Evolutionary conservation across 495 filamentous ascomycete genomes (phyloP).

Genomic region (Hypoxylon fuscum): DNA sequence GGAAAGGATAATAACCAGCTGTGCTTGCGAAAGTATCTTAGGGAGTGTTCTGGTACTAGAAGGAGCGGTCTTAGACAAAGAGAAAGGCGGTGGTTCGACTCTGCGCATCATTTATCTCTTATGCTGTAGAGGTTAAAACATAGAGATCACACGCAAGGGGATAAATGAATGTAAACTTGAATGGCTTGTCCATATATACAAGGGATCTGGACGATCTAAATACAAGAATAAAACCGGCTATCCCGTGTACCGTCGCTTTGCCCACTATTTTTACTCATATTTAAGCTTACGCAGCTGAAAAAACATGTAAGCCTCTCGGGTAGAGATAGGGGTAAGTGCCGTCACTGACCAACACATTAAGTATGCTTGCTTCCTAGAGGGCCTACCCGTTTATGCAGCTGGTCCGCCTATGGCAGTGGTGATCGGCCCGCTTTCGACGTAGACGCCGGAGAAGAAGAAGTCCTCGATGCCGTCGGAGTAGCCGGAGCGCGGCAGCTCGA

Average conservation of each 20-base stretch:
- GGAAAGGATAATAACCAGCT: too few species aligned
- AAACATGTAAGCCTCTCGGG: background rate
- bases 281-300: slow-evolving; percentile 13
- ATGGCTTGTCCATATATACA: slow-evolving; percentile 23
- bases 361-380: too few species aligned
- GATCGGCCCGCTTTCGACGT: slow-evolving; percentile 69
- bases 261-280: background rate
- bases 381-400: too few species aligned
- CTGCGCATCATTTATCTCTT: too few species aligned
- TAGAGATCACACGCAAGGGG: background rate
- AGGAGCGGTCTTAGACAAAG: too few species aligned
- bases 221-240: slow-evolving; percentile 18
- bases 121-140: background rate
- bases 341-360: too few species aligned
- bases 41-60: too few species aligned
- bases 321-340: background rate
- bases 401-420: slow-evolving; percentile 67
- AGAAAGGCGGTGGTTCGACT: too few species aligned
- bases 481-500: slow-evolving; percentile 69
- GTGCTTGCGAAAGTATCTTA: too few species aligned
- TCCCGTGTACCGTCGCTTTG: background rate
- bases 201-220: slow-evolving; percentile 14
- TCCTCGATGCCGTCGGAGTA: slow-evolving; percentile 65
- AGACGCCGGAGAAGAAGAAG: slow-evolving; percentile 78
- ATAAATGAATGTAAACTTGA: background rate